phyloP scores from a whole-genome alignment of 139 green algal genomes.

The Coelastrella sp. region DNA sequence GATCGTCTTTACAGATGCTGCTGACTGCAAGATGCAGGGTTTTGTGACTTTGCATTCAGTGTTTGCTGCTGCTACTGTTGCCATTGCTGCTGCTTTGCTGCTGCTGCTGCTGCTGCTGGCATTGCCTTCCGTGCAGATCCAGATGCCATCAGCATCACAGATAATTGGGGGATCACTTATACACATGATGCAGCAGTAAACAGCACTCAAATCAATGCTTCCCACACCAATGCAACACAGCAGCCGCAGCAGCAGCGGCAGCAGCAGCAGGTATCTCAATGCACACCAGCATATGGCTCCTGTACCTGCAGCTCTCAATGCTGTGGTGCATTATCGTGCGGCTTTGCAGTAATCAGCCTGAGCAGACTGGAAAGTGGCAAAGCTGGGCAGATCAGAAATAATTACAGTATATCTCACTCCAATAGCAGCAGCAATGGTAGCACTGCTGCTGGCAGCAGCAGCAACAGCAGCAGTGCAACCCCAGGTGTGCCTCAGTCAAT shows the following conservation, averaged over 20 bases:
- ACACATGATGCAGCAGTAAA: not conserved
- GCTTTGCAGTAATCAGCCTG: not conserved
- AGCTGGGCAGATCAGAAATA: no score
- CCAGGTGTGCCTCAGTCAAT: not conserved
- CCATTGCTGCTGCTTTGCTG: not conserved
- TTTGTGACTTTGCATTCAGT: no score
- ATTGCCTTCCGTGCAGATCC: not conserved
- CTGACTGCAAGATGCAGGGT: no score
- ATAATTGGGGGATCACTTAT: not conserved
- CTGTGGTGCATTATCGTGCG: not conserved
- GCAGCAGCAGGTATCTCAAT: not conserved
- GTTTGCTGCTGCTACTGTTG: no score
- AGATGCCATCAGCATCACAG: not conserved
- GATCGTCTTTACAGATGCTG: not conserved
- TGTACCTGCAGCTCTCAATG: slow-evolving; percentile 8
- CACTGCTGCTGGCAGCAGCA: not conserved
- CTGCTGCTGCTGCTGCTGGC: not conserved
- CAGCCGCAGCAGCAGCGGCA: slow-evolving; percentile 6
- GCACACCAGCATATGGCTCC: not conserved
- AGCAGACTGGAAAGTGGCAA: not conserved
- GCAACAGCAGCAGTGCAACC: not conserved
- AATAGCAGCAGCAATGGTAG: not conserved
- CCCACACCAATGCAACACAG: not conserved
- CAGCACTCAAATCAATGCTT: not conserved
- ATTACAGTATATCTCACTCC: not conserved